Evolutionary conservation across 1,139 yeast genomes (phyloP), one percentile per base, ranked within the genome.

Genomic region (Pichia norvegensis): DNA sequence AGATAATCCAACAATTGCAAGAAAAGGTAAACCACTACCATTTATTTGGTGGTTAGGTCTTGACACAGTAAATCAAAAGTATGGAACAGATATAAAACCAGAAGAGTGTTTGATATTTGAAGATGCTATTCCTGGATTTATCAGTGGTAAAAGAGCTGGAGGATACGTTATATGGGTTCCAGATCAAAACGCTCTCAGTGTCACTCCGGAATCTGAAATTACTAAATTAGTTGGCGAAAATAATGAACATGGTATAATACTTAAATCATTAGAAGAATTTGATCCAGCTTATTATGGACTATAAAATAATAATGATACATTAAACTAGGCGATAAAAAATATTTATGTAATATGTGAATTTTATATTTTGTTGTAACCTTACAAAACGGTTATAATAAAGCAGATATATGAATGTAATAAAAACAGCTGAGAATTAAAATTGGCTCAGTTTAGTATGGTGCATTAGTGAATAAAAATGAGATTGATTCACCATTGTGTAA

Each of bases 401-500:
- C 31, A 27, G 31, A 27, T 27, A 10, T 27, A 27, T 27, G 31
- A 27, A 27, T 27, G n/a, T 27, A 27, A 27, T 27, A 27, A 27
- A 13, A 27, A 27, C 11, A 16, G 16, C 20, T 31, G 35, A 31
- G 8, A 31, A 25, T 8, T 25, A 8, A 25, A 25, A 25, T 25
- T 31, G 13, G 39, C 7, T 20, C 20, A 36, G 38, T n/a, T 56
- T 60, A 72, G 47, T 69, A 67, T 38, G 84, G 83, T 39, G 79
- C 87, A 65, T 86, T 79, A 54, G 85, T 80, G 67, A 92, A 92
- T 58, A 90, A 73, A 68, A 86, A 90, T 33, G 95, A 85, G 46
- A 88, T 88, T 69, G 95, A 83, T 69, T 92, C 98, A 63, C 98
- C 98, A 63, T 92, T 90, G 68, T 92, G 98, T 62, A 92, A 75